Evolutionary conservation across 2,329 filamentous ascomycete genomes (phyloP), one percentile per base, ranked within the genome.

Genomic region (Fusarium chuoi): DNA sequence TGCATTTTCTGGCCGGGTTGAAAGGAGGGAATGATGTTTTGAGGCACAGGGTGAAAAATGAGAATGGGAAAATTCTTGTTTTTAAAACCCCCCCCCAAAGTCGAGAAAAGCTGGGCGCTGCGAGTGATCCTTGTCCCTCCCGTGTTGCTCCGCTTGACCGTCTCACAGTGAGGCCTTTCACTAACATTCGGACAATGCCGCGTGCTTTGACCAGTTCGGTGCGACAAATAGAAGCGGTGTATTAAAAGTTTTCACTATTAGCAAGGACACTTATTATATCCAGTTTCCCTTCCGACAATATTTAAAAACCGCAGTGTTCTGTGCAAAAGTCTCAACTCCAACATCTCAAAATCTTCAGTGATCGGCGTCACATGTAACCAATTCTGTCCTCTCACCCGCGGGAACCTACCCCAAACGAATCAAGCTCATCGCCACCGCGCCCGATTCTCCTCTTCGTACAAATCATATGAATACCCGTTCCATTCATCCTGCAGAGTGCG

Each of bases 361-460:
- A 68, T 68, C 65, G 42, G 49, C 66, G 13, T 68, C 54, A 56
- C 49, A 56, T 69, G 66, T 44, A 55, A 64, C 48, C n/a, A 60
- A 42, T 67, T 41, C 13, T 48, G 62, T 42, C 55, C 33, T 63
- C 45, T 24, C 28, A n/a, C 56, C 64, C 42, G 56, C 65, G 33
- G 39, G 45, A n/a, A 17, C 33, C 35, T 26, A 26, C 36, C n/a
- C 42, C 35, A 38, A 48, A 20, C 22, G 33, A 57, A 36, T 26
- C 39, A 54, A 48, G 41, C 51, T 54, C 49, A 49, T 70, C 35
- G 22, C 77, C 78, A 78, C 24, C 74, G 76, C 30, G 57, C 56
- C 41, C 15, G 11, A n/a, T 65, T 78, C 66, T 78, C 71, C 7
- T 66, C 26, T 9, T 84, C 78, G 41, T 83, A 82, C 63, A 72